phyloP scores from a whole-genome alignment of 345 rosid species.

The Clarkia xantiana region DNA sequence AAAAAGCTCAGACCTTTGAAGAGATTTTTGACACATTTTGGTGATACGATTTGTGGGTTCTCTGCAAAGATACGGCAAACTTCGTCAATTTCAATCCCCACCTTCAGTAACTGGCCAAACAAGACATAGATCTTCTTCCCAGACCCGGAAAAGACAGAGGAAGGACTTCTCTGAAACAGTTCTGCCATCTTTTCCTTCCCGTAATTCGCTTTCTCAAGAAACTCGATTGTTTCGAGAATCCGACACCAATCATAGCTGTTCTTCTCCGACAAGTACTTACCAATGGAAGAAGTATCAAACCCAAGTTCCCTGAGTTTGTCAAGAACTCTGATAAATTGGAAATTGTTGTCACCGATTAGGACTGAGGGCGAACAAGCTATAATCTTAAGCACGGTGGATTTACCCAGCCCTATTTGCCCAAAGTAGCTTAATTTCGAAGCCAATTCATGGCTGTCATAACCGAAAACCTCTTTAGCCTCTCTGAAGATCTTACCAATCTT shows the following conservation, averaged over 20 bases:
- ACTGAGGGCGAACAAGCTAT: slow-evolving; percentile 42
- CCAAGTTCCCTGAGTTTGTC: slow-evolving; percentile 35
- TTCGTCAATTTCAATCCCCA: slow-evolving; percentile 37
- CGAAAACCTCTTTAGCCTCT: slow-evolving; percentile 49
- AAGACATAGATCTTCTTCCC: slow-evolving; percentile 47
- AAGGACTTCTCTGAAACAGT: slow-evolving; percentile 36
- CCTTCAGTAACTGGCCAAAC: slow-evolving; percentile 47
- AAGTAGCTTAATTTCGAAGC: slow-evolving; percentile 30
- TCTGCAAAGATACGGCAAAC: slow-evolving; percentile 30
- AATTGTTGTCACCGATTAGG: slow-evolving; percentile 36
- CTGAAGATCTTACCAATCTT: slow-evolving; percentile 55
- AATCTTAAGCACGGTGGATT: slow-evolving; percentile 38
- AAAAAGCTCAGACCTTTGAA: slow-evolving; percentile 34
- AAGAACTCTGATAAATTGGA: slow-evolving; percentile 32
- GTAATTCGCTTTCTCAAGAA: slow-evolving; percentile 49
- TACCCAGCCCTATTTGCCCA: slow-evolving; percentile 48
- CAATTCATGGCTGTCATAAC: slow-evolving; percentile 31
- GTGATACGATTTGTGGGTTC: slow-evolving; percentile 38
- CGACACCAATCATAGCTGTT: slow-evolving; percentile 44
- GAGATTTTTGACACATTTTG: slow-evolving; percentile 31
- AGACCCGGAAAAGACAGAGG: slow-evolving; percentile 42
- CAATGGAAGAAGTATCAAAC: slow-evolving; percentile 39
- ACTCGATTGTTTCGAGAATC: slow-evolving; percentile 39
- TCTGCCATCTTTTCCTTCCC: slow-evolving; percentile 31
- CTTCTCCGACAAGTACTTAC: slow-evolving; percentile 21